Evolutionary conservation across 139 green algal genomes (phyloP).

Genomic region (Tetratostichococcus sp.): DNA sequence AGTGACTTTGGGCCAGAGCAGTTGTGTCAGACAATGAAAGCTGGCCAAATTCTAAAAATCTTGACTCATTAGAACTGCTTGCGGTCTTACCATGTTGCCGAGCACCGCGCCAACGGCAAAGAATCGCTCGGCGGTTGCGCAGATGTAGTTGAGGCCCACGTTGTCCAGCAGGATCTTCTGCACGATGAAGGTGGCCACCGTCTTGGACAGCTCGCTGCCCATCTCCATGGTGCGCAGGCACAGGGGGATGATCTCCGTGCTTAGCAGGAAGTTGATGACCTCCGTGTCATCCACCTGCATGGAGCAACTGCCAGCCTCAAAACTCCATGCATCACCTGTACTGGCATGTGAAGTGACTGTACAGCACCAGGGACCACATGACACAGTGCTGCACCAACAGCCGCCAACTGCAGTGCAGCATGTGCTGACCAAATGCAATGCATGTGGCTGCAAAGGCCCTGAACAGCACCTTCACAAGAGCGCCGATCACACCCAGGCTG

Average conservation of each 20-base stretch:
- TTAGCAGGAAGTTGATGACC: constrained; percentile 99
- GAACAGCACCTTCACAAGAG: constrained; percentile 87
- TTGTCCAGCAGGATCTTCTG: constrained; percentile 98
- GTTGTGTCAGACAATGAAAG: no score
- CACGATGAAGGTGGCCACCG: constrained; percentile 99
- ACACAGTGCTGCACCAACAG: no score
- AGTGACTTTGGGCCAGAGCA: no score
- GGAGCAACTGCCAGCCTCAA: no score
- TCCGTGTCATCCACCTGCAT: constrained; percentile 92
- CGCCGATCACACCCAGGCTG: constrained; percentile 93
- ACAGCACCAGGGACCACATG: no score
- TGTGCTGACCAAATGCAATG: no score
- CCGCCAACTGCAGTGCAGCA: no score
- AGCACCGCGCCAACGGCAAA: constrained; percentile 94
- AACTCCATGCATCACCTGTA: no score
- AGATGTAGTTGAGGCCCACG: constrained; percentile 95
- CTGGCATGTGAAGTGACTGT: no score
- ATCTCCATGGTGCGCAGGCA: constrained; percentile 99
- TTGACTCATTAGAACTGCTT: no score
- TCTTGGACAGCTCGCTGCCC: constrained; percentile 97
- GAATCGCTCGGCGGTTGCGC: constrained; percentile 96
- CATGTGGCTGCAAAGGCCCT: constrained; percentile 14
- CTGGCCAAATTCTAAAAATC: no score
- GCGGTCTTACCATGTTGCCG: constrained; percentile 87
- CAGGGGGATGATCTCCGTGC: constrained; percentile 98